phyloP scores from a whole-genome alignment of 345 rosid species.

The Physaria fendleri region DNA sequence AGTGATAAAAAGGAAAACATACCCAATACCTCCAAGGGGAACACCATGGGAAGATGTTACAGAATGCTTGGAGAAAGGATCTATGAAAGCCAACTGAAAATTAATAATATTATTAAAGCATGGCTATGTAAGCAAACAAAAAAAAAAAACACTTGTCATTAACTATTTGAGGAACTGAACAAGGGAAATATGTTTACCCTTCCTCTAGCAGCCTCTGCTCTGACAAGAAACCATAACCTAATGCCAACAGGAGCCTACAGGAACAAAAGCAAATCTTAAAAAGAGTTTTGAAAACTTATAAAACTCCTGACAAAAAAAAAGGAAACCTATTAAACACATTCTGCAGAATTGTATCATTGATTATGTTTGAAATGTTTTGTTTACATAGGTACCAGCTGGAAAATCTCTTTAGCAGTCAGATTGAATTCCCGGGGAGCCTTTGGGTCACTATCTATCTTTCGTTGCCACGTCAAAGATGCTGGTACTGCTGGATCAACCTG shows the following conservation, averaged over 20 bases:
- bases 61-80: constrained; percentile 61
- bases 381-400: constrained; percentile 47
- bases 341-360: neutral
- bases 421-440: constrained; percentile 36
- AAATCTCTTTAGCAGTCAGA: constrained; percentile 44
- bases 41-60: constrained; percentile 59
- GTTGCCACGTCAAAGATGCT: constrained; percentile 56
- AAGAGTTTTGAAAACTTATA: neutral
- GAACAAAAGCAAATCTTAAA: constrained; percentile 12
- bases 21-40: constrained; percentile 94
- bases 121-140: neutral
- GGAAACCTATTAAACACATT: too few relatives aligned
- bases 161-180: neutral
- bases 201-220: constrained; percentile 60
- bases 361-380: neutral
- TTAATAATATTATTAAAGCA: constrained; percentile 6
- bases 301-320: too few relatives aligned
- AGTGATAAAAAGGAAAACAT: constrained; percentile 18
- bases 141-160: neutral
- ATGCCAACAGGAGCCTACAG: constrained; percentile 82
- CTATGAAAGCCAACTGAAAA: constrained; percentile 42
- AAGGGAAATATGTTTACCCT: constrained; percentile 36
- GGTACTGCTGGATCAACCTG: constrained; percentile 57
- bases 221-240: constrained; percentile 50
- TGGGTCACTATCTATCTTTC: constrained; percentile 38